These are phyloP conservation scores for Dryas octopetala DNA, from an alignment of 306 rosid species.

Conservation along the genomic window DNA sequence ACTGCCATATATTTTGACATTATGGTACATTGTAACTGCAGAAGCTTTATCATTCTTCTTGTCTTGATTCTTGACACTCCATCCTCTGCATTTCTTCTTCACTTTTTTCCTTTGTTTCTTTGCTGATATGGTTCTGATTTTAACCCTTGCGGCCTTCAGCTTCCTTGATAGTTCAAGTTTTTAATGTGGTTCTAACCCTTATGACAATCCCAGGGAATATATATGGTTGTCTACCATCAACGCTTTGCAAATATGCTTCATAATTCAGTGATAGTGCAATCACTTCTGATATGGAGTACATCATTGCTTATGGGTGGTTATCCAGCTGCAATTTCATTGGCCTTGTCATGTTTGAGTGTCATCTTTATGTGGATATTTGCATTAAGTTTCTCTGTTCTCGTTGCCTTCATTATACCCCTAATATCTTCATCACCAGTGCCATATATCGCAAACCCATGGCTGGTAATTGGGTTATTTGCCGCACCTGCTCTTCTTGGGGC, in stretches of 20 bases:
- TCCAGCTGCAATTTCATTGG: slow-evolving; percentile 79
- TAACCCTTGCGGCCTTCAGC: slow-evolving; percentile 4
- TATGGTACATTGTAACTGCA: slow-evolving; percentile 51
- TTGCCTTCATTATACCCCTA: slow-evolving; percentile 62
- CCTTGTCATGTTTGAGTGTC: slow-evolving; percentile 63
- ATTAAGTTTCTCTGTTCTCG: slow-evolving; percentile 53
- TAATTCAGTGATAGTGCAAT: slow-evolving; percentile 78
- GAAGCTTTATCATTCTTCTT: slow-evolving; percentile 20
- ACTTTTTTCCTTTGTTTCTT: slow-evolving; percentile 15
- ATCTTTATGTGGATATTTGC: slow-evolving; percentile 75
- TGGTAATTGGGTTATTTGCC: slow-evolving; percentile 81
- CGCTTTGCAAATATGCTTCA: slow-evolving; percentile 70
- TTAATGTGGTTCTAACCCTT: slow-evolving; percentile 30
- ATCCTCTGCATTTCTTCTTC: not conserved
- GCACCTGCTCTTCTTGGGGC: slow-evolving; percentile 95
- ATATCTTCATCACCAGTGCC: slow-evolving; percentile 76
- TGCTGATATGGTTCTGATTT: not conserved
- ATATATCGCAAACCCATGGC: slow-evolving; percentile 82
- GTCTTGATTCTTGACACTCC: slow-evolving; percentile 8
- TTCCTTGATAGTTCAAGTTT: slow-evolving; percentile 21
- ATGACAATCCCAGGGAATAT: slow-evolving; percentile 60
- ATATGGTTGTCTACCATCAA: slow-evolving; percentile 81
- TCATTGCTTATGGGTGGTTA: slow-evolving; percentile 84
- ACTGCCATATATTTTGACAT: slow-evolving; percentile 77
- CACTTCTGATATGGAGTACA: slow-evolving; percentile 82